Evolutionary conservation across 2,329 filamentous ascomycete genomes (phyloP).

Genomic region (Dothidotthia symphoricarpi): DNA sequence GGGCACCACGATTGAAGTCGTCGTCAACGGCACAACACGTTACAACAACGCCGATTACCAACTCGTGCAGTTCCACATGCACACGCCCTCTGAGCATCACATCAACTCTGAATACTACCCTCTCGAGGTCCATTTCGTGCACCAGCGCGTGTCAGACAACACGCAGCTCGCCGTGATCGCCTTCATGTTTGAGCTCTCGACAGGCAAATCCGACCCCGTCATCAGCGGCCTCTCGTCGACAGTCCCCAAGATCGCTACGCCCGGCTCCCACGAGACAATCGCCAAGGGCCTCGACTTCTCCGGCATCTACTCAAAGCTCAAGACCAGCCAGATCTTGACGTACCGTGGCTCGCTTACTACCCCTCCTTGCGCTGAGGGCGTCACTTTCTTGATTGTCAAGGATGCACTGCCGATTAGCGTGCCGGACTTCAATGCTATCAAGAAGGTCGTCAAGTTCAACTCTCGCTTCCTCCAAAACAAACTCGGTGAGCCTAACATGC

Average conservation of each 20-base stretch:
- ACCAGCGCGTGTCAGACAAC: conserved; percentile 45
- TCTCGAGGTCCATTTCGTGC: conserved; percentile 60
- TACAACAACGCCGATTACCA: conserved; percentile 44
- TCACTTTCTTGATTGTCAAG: conserved; percentile 55
- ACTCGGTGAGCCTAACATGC: conserved; percentile 48
- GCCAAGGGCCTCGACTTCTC: conserved; percentile 46
- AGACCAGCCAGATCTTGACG: conserved; percentile 45
- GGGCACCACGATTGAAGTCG: conserved; percentile 57
- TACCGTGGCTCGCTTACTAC: conserved; percentile 63
- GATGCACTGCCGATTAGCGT: conserved; percentile 51
- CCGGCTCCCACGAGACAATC: conserved; percentile 41
- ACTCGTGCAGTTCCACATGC: conserved; percentile 60
- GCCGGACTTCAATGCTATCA: conserved; percentile 52
- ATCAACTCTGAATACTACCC: conserved; percentile 50
- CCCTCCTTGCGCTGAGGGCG: conserved; percentile 59
- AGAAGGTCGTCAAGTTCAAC: conserved; percentile 56
- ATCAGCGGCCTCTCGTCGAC: conserved; percentile 33
- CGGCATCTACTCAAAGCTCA: conserved; percentile 41
- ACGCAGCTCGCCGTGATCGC: conserved; percentile 43
- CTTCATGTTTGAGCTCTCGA: conserved; percentile 45
- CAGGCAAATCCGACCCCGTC: conserved; percentile 31
- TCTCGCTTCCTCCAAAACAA: conserved; percentile 55
- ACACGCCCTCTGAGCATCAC: conserved; percentile 60
- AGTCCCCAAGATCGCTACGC: conserved; percentile 41
- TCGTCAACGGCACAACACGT: conserved; percentile 52